Base-by-base conservation (phyloP, 2,329 filamentous ascomycete genomes). In the Diaporthe australafricana region DNA sequence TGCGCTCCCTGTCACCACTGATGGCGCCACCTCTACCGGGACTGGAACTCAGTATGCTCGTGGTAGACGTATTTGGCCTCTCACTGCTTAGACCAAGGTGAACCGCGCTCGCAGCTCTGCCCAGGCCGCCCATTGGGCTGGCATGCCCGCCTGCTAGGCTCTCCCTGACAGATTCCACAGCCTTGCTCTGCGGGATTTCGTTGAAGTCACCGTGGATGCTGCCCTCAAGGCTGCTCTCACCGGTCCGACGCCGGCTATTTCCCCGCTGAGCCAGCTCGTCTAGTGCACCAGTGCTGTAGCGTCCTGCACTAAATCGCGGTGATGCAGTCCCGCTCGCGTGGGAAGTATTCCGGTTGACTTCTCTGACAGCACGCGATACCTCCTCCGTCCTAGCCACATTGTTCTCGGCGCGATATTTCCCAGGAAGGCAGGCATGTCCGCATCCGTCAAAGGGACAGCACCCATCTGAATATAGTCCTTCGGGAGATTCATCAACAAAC, bases 361-460 rank as follows among this genome's bases (percentile, higher is more conserved):
- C 86, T 3, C 84, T 81, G 1, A 85, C 83, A 1, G 81, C 84
- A 3, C 87, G 84, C 14, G 83, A 84, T 2, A 90, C 79, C 70
- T 90, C 88, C n/a, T 89, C 88, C 40, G 83, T 84, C 5, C 84
- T 81, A 3, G 82, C 82, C 0, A 83, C 84, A 32, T 78, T 80
- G 1, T 78, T 83, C 75, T 89, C 87, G 8, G 86, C 82, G 5
- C 87, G 84, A 80, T 89, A 90, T 45, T 82, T 82, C 0, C 89
- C 88, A 0, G 89, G 89, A 0, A 92, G 83, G 73, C 90, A 92
- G 35, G 88, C 88, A 75, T 92, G 90, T 3, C 89, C 87, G 77
- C 90, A 92, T 0, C 90, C 90, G 73, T 91, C 89, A n/a, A 90
- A 80, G 1, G 90, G 90, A 74, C 90, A 92, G 78, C 87, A 90